Percentiles rank a stretch among this genome's conserved stretches.
Evolutionary conservation across 495 filamentous ascomycete genomes (phyloP).

Genomic region (Aspergillus ostianus): DNA sequence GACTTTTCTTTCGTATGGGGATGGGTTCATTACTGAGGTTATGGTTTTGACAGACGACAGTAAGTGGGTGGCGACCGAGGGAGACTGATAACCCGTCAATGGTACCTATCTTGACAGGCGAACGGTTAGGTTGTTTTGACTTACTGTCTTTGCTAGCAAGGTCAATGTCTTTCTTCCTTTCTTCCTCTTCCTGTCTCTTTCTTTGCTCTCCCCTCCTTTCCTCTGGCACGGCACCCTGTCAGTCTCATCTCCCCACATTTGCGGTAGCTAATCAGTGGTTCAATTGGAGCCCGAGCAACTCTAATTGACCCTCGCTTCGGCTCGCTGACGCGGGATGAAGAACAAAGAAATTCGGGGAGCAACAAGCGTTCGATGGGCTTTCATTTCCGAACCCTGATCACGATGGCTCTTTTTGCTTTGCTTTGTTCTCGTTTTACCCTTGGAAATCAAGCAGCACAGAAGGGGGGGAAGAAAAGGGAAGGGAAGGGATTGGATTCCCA

Average conservation of each 20-base stretch:
- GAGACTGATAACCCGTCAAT: neutral
- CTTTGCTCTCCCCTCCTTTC: too few relatives aligned
- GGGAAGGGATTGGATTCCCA: too few relatives aligned
- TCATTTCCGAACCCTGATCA: neutral
- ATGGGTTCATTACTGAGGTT: constrained; percentile 1
- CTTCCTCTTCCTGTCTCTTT: neutral
- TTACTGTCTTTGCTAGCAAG: neutral
- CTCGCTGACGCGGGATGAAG: neutral
- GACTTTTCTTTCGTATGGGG: neutral
- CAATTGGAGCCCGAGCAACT: neutral
- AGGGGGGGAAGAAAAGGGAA: too few relatives aligned
- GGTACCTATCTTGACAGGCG: neutral
- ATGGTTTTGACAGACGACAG: neutral
- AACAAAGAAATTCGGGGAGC: neutral
- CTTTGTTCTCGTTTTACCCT: neutral
- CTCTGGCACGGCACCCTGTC: neutral
- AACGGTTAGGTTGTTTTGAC: neutral
- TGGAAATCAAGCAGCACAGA: neutral
- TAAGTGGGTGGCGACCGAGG: neutral
- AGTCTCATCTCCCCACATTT: neutral
- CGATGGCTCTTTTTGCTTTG: neutral
- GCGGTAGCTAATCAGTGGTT: neutral
- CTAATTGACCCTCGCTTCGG: neutral
- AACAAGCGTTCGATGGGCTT: neutral
- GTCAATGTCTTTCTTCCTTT: neutral